Base-by-base conservation (phyloP, 2,329 filamentous ascomycete genomes). In the Anthostomella pinea region DNA sequence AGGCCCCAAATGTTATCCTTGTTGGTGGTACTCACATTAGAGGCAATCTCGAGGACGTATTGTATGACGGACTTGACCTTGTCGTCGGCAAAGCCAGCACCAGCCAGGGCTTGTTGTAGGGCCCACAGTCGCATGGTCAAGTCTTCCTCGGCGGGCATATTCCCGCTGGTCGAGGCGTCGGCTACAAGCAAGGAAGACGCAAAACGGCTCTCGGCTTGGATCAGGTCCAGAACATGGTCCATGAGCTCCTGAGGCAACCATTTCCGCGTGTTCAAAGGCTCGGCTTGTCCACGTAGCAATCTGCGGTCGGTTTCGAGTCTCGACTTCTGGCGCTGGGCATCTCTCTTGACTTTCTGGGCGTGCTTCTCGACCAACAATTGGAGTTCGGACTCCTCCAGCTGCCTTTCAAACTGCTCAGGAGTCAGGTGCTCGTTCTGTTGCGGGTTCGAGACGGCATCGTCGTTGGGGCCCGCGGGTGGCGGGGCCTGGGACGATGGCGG, bases 331-430 rank as follows among this genome's bases (percentile, higher is more conserved):
- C 91, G 83, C 46, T 77, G 70, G 11, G 84, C 81, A 63, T 96
- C 90, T 53, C 83, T 81, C 51, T 83, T 84, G 43, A 84, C 83
- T 62, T 91, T 95, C 25, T 77, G 67, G 0, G 83, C 83, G 62
- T 91, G 70, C 56, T 89, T 93, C 46, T 97, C 91, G 11, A 97
- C 83, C 5, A 96, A 68, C 15, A 87, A 67, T 61, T 97, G 90
- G 23, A 98, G 70, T 53, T 95, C 88, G n/a, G 88, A 85, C 53
- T 89, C 84, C 59, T 96, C 88, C 11, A 97, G 75, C 54, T 95
- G 87, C 46, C 71, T 81, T 58, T 96, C 93, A 33, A 96, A 85
- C 60, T 97, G 87, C 58, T 96, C 91, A 1, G 91, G 84, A 31
- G 79, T 87, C 47, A 91, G 65, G 18, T 76, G 18, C 14, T 41